Evolutionary conservation across 169 alveolate species (phyloP).

Genomic region (Plasmodium ovale): DNA sequence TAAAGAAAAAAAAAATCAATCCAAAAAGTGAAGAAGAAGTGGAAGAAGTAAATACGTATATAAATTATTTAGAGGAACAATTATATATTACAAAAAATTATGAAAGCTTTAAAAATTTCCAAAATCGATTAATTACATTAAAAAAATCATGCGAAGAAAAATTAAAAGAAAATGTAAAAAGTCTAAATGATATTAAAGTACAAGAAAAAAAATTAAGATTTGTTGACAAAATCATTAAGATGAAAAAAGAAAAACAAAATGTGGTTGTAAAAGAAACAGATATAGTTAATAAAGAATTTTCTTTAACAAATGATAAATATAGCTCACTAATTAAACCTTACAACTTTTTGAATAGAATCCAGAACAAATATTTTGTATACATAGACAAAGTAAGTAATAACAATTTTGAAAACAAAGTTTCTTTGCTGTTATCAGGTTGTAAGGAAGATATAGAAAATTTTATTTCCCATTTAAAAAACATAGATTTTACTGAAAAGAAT

Average conservation of each 20-base stretch:
- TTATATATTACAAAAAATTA: slow-evolving; percentile 59
- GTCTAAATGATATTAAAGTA: slow-evolving; percentile 24
- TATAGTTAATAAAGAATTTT: slow-evolving; percentile 39
- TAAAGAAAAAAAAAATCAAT: slow-evolving; percentile 47
- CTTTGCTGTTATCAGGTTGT: slow-evolving; percentile 39
- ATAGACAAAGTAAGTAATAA: slow-evolving; percentile 43
- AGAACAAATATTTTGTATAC: slow-evolving; percentile 35
- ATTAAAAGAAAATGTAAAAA: slow-evolving; percentile 35
- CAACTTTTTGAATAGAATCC: slow-evolving; percentile 39
- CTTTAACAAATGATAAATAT: slow-evolving; percentile 44
- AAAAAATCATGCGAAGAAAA: slow-evolving; percentile 57
- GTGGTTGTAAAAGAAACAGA: slow-evolving; percentile 24
- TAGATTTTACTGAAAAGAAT: slow-evolving; percentile 52
- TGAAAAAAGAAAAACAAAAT: slow-evolving; percentile 67
- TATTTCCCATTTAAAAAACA: slow-evolving; percentile 16
- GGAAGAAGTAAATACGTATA: slow-evolving; percentile 68
- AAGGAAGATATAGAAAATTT: slow-evolving; percentile 59
- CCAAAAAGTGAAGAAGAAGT: slow-evolving; percentile 62
- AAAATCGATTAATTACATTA: slow-evolving; percentile 28
- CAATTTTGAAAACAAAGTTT: slow-evolving; percentile 18
- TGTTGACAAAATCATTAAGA: slow-evolving; percentile 60
- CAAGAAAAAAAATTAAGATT: slow-evolving; percentile 57
- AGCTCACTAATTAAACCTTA: slow-evolving; percentile 43
- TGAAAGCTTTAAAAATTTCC: slow-evolving; percentile 64
- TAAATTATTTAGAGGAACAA: slow-evolving; percentile 67